These are phyloP conservation scores for Micromonas commoda DNA, from an alignment of 139 green algal species.

Conservation along the genomic window DNA sequence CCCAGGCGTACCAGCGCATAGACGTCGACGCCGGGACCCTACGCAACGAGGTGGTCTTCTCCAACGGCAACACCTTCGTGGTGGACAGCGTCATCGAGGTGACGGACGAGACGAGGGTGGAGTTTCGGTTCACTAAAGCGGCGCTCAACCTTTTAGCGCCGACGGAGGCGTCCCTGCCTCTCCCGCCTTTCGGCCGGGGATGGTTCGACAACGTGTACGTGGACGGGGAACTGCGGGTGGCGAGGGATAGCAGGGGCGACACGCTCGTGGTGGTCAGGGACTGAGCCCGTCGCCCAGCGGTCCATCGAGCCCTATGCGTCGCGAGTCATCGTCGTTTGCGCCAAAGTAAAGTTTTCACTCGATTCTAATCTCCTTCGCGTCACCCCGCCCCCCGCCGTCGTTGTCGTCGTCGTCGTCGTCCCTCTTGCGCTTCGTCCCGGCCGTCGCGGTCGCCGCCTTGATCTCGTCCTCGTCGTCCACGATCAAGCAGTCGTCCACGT, in stretches of 20 bases:
- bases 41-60: neutral
- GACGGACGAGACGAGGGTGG: neutral
- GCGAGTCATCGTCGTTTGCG: neutral
- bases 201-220: constrained; percentile 81
- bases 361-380: neutral
- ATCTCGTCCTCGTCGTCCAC: constrained; percentile 16
- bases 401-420: constrained; percentile 5
- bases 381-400: neutral
- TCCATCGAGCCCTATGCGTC: neutral
- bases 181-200: constrained; percentile 74
- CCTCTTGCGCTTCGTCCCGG: constrained; percentile 21
- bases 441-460: neutral
- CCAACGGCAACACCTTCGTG: neutral
- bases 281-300: neutral
- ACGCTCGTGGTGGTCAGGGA: constrained; percentile 48
- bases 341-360: neutral
- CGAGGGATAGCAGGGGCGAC: constrained; percentile 66
- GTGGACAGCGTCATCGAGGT: neutral
- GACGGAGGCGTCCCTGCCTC: neutral
- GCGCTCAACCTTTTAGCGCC: neutral
- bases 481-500: constrained; percentile 16
- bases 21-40: neutral
- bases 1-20: neutral
- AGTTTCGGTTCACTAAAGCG: neutral
- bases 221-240: constrained; percentile 54